Conservation (phyloP, 306 rosid species). For the Morella rubra region DNA sequence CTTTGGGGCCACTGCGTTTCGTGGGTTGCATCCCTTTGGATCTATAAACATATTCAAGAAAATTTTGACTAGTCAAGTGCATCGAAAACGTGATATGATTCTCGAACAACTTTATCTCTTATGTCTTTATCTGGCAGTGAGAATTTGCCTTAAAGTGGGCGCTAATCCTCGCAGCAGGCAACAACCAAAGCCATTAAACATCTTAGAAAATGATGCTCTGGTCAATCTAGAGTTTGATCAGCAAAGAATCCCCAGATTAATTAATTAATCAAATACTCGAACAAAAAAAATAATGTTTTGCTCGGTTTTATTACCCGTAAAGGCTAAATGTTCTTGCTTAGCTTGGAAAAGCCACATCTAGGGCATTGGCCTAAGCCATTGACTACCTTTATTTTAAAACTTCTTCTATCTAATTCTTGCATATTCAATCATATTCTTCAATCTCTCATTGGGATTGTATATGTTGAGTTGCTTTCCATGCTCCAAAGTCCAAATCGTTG, state of each 20-base stretch:
- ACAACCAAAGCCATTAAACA: background rate
- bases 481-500: background rate
- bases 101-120: background rate
- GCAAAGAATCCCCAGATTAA: background rate
- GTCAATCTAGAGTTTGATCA: background rate
- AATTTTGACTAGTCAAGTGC: background rate
- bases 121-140: background rate
- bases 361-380: constrained; percentile 2
- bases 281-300: background rate
- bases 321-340: constrained; percentile 2
- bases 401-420: background rate
- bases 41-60: background rate
- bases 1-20: background rate
- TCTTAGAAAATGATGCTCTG: background rate
- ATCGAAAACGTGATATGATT: constrained; percentile 7
- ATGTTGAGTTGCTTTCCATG: constrained; percentile 2
- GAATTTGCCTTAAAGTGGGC: background rate
- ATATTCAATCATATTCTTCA: background rate
- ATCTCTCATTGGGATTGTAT: background rate
- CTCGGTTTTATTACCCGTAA: background rate
- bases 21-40: background rate
- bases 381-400: constrained; percentile 12
- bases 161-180: background rate
- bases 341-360: background rate
- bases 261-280: background rate